Conservation (phyloP, 2,329 filamentous ascomycete species). For the Chaetomiaceae sp. region DNA sequence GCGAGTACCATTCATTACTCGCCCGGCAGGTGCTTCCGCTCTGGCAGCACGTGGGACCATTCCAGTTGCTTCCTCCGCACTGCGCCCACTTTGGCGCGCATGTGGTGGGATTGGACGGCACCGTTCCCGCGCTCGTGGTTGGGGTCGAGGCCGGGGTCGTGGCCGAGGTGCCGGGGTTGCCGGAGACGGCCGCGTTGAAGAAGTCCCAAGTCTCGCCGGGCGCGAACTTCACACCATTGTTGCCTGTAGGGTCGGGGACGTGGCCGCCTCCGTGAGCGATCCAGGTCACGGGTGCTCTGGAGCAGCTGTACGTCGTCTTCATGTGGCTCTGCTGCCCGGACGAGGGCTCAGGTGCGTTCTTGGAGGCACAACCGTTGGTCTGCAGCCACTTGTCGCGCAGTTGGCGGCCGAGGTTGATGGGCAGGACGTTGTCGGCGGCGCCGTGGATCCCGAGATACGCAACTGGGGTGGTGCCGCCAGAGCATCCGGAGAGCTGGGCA, state of each 20-base stretch:
- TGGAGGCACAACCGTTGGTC: conserved; percentile 20
- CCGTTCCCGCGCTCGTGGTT: neutral
- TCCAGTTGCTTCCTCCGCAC: conserved; percentile 13
- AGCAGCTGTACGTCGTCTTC: conserved; percentile 20
- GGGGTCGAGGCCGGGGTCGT: neutral
- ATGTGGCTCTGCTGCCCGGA: conserved; percentile 14
- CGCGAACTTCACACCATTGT: conserved; percentile 20
- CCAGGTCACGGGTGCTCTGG: conserved; percentile 21
- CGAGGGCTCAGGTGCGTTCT: conserved; percentile 14
- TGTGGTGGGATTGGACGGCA: conserved; percentile 1
- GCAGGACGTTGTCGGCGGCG: conserved; percentile 18
- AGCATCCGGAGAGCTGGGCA: conserved; percentile 15
- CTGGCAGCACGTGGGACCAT: conserved; percentile 6
- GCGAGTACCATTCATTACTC: conserved; percentile 6
- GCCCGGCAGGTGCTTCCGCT: conserved; percentile 2
- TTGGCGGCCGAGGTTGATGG: conserved; percentile 13
- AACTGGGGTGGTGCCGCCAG: conserved; percentile 17
- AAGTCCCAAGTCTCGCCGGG: conserved; percentile 24
- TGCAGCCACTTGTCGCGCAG: conserved; percentile 20
- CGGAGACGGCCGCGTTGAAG: conserved; percentile 13
- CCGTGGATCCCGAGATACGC: conserved; percentile 22
- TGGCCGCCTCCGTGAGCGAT: conserved; percentile 24
- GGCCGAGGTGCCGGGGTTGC: neutral
- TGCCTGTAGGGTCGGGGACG: conserved; percentile 19
- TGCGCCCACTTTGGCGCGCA: conserved; percentile 12